Conservation (phyloP, 306 rosid species). For the Gastrolobium villosum region DNA sequence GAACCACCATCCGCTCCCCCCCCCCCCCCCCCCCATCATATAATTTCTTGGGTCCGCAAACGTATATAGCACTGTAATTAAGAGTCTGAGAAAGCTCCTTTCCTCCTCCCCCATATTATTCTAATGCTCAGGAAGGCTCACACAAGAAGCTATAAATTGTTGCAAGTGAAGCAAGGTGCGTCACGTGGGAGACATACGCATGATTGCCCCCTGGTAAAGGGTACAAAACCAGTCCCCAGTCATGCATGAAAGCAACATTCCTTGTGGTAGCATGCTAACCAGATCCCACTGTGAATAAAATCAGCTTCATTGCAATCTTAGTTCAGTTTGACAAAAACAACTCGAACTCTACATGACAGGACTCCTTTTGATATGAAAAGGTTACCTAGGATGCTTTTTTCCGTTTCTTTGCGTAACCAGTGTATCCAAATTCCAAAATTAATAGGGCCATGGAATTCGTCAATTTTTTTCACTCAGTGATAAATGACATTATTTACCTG, state of each 20-base stretch:
- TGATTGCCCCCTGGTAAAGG: not conserved
- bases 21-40: too few species aligned
- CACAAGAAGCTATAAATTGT: slow-evolving; percentile 23
- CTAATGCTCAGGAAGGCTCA: slow-evolving; percentile 33
- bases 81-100: slow-evolving; percentile 41
- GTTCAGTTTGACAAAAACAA: slow-evolving; percentile 1
- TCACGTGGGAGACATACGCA: too few species aligned
- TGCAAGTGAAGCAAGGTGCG: not conserved
- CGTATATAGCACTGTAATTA: not conserved
- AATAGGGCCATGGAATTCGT: slow-evolving; percentile 4
- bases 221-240: not conserved
- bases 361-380: slow-evolving; percentile 21
- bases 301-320: not conserved
- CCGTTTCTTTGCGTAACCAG: not conserved
- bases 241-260: slow-evolving; percentile 15
- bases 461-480: not conserved
- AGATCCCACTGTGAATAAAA: not conserved
- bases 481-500: slow-evolving; percentile 27
- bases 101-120: slow-evolving; percentile 39
- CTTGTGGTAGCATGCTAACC: not conserved
- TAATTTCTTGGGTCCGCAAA: too few species aligned
- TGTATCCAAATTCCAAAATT: slow-evolving; percentile 8
- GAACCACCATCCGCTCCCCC: too few species aligned
- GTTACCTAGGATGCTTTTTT: slow-evolving; percentile 26
- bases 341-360: slow-evolving; percentile 11